A percentile compares a stretch with the other conserved stretches of the same genome.
phyloP scores from a whole-genome alignment of 1,284 basidiomycete species.

The Tylopilus orsonianus region DNA sequence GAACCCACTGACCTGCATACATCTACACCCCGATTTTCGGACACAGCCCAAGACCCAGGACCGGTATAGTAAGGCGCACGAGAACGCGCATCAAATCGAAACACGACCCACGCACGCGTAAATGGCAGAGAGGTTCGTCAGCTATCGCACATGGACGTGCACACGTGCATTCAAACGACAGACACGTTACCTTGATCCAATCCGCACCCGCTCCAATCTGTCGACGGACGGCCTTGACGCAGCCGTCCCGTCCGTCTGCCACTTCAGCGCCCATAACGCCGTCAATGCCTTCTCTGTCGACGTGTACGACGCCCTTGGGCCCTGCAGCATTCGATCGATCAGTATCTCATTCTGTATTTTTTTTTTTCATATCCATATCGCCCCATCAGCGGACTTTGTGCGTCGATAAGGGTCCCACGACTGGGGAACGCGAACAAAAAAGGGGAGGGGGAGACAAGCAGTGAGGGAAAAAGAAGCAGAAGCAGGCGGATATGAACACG shows the following conservation, averaged over 20 bases:
- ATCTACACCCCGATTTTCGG: constrained; percentile 37
- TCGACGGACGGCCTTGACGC: constrained; percentile 54
- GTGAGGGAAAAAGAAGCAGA: neutral
- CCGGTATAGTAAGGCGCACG: constrained; percentile 1
- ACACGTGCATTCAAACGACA: too few relatives aligned
- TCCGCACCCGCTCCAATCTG: constrained; percentile 71
- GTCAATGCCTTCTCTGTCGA: constrained; percentile 52
- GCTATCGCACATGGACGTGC: constrained; percentile 1
- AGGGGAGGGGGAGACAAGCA: neutral
- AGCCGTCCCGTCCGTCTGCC: constrained; percentile 58
- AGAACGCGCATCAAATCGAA: constrained; percentile 20
- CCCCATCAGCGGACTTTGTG: constrained; percentile 14
- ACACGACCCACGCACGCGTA: too few relatives aligned
- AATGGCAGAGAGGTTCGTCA: too few relatives aligned
- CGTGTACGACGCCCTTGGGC: constrained; percentile 50
- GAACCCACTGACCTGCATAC: constrained; percentile 44
- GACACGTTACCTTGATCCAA: constrained; percentile 52
- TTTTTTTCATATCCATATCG: neutral
- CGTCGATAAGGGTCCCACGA: constrained; percentile 20
- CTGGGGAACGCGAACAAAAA: too few relatives aligned
- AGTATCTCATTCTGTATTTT: neutral
- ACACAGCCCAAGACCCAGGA: constrained; percentile 1
- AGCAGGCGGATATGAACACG: constrained; percentile 17
- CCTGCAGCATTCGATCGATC: constrained; percentile 36
- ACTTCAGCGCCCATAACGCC: constrained; percentile 57